Evolutionary conservation across 139 green algal genomes (phyloP).

Genomic region (Trebouxia sp.): DNA sequence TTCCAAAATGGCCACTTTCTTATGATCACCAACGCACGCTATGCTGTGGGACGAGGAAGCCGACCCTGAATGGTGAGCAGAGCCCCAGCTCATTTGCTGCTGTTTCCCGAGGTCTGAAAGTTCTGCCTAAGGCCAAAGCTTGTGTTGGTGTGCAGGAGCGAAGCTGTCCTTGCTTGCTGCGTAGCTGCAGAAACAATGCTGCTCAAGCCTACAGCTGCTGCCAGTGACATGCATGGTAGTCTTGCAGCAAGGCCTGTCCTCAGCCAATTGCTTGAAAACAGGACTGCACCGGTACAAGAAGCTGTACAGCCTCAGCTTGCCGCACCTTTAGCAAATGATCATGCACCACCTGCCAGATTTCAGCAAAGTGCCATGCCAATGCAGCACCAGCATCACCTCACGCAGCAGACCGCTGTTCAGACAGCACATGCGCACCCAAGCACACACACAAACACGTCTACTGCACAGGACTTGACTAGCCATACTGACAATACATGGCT

Average conservation of each 20-base stretch:
- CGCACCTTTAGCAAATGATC: not conserved
- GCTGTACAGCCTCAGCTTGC: not conserved
- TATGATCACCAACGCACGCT: not conserved
- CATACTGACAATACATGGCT: too few species aligned
- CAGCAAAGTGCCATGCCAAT: not conserved
- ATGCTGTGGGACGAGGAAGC: not conserved
- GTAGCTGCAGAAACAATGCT: not conserved
- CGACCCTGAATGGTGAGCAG: not conserved
- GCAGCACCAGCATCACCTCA: too few species aligned
- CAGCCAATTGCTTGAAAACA: not conserved
- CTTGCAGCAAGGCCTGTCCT: conserved; percentile 4
- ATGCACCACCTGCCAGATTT: not conserved
- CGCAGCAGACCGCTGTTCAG: too few species aligned
- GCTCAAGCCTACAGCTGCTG: not conserved
- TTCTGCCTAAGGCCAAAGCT: too few species aligned
- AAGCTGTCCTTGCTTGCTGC: conserved; percentile 5
- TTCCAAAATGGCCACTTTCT: not conserved
- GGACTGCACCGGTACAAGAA: too few species aligned
- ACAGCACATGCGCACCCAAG: too few species aligned
- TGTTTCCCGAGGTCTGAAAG: too few species aligned
- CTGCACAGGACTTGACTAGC: too few species aligned
- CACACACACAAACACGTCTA: too few species aligned
- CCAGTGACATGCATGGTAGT: not conserved
- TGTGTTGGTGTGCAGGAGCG: not conserved
- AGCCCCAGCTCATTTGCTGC: not conserved